Conservation (phyloP, 345 rosid genomes). For the Lepidium sativum region DNA sequence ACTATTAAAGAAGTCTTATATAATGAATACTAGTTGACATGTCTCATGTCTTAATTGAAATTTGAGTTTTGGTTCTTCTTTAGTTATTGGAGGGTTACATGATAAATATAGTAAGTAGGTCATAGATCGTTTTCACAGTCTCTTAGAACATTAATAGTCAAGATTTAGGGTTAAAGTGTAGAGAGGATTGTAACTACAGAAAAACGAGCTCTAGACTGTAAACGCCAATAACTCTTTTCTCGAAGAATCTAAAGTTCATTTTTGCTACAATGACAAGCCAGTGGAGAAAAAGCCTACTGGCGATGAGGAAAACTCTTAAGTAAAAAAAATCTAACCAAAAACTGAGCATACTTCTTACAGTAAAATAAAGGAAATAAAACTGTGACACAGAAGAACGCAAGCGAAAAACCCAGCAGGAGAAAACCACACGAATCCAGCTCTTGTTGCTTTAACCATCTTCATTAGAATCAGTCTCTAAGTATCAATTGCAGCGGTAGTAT, state of each 20-base stretch:
- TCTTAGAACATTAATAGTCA: no score
- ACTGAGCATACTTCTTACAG: conserved; percentile 15
- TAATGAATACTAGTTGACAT: conserved; percentile 14
- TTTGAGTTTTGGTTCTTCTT: background rate
- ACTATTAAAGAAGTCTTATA: conserved; percentile 9
- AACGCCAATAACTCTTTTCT: conserved; percentile 10
- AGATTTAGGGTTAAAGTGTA: no score
- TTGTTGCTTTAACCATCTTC: conserved; percentile 1
- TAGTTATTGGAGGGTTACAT: background rate
- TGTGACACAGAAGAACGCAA: conserved; percentile 41
- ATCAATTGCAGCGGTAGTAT: background rate
- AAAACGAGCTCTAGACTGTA: background rate
- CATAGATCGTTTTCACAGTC: conserved; percentile 9
- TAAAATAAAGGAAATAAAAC: conserved; percentile 22
- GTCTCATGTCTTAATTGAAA: conserved; percentile 4
- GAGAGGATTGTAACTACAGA: background rate
- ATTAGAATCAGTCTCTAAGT: background rate
- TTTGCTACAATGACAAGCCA: conserved; percentile 15
- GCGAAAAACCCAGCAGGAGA: conserved; percentile 27
- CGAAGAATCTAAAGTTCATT: conserved; percentile 10
- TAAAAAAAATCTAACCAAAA: background rate
- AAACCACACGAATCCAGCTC: conserved; percentile 21
- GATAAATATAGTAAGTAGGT: conserved; percentile 6
- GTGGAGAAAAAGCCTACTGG: conserved; percentile 15
- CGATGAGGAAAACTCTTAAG: conserved; percentile 12